These are phyloP conservation scores for Stemphylium lycopersici DNA, from an alignment of 2,329 filamentous ascomycete genomes.

Conservation along the genomic window DNA sequence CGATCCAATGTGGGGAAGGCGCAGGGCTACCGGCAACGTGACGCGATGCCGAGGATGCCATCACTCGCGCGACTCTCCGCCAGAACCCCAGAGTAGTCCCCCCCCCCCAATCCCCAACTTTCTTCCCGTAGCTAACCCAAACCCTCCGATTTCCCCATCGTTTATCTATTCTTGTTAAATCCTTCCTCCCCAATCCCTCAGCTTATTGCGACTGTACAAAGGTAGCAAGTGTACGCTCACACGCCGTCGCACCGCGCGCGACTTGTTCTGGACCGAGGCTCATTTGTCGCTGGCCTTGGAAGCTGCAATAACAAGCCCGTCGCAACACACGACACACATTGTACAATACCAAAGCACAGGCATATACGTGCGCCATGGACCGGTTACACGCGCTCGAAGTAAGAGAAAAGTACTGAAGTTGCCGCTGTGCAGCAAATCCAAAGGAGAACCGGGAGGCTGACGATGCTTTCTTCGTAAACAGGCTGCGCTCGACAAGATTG, in stretches of 20 bases:
- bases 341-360: background rate
- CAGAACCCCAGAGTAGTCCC: no score
- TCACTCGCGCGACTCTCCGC: conserved; percentile 10
- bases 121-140: no score
- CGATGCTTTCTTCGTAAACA: conserved; percentile 42
- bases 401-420: background rate
- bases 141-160: no score
- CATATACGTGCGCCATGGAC: conserved; percentile 33
- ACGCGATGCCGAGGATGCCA: conserved; percentile 44
- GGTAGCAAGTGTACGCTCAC: conserved; percentile 3
- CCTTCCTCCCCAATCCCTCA: no score
- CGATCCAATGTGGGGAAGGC: conserved; percentile 37
- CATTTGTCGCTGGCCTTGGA: conserved; percentile 4
- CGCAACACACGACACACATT: conserved; percentile 6
- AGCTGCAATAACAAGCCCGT: conserved; percentile 7
- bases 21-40: conserved; percentile 34
- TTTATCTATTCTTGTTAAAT: no score
- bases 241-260: conserved; percentile 25
- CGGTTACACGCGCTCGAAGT: conserved; percentile 44
- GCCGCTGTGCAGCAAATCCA: background rate
- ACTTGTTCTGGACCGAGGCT: conserved; percentile 32
- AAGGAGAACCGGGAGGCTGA: conserved; percentile 9
- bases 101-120: no score
- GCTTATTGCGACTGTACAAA: background rate
- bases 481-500: conserved; percentile 74